Evolutionary conservation across 768 basidiomycete species (phyloP).

Genomic region (Rubroboletus satanas): DNA sequence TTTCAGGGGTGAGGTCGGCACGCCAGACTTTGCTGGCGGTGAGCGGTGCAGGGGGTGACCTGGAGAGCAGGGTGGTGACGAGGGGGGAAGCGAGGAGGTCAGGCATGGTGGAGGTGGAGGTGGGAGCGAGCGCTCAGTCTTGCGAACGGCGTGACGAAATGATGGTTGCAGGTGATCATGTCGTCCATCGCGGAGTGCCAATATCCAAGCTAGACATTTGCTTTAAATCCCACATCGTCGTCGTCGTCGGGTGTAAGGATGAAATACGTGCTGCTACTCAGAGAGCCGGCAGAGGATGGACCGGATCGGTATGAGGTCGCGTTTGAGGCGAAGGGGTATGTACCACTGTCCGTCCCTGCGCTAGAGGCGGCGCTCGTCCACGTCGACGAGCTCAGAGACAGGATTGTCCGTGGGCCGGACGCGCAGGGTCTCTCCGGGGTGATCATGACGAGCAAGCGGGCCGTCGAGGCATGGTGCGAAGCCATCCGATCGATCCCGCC

Average conservation of each 20-base stretch:
- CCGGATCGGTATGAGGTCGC: slow-evolving; percentile 58
- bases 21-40: slow-evolving; percentile 14
- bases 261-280: slow-evolving; percentile 40
- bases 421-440: slow-evolving; percentile 47
- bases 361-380: slow-evolving; percentile 64
- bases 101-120: neutral
- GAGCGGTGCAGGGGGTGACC: slow-evolving; percentile 14
- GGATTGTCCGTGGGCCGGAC: slow-evolving; percentile 40
- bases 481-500: slow-evolving; percentile 30
- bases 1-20: slow-evolving; percentile 11
- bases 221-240: neutral
- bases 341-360: slow-evolving; percentile 60
- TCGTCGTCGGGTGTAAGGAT: slow-evolving; percentile 7
- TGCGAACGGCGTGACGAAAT: neutral
- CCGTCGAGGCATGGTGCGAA: slow-evolving; percentile 65
- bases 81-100: slow-evolving; percentile 13
- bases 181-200: slow-evolving; percentile 1
- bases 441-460: slow-evolving; percentile 74
- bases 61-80: slow-evolving; percentile 14
- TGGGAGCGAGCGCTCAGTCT: neutral
- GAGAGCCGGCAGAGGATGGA: slow-evolving; percentile 31
- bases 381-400: slow-evolving; percentile 38
- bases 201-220: neutral
- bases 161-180: neutral
- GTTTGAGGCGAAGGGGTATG: slow-evolving; percentile 47